Base-by-base conservation (phyloP, 2,329 filamentous ascomycete genomes). In the Geosmithia morbida region DNA sequence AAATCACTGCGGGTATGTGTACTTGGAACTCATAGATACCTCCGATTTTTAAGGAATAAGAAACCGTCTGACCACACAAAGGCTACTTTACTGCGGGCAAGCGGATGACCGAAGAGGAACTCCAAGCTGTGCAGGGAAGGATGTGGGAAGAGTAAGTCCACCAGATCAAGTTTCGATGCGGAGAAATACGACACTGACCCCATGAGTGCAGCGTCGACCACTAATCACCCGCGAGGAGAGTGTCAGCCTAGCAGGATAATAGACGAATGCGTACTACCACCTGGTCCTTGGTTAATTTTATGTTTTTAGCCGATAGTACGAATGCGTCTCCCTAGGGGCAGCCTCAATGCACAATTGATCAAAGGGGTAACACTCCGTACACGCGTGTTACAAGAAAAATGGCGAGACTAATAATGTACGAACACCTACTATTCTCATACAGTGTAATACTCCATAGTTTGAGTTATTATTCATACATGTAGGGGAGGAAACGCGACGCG, bases 51-150 rank as follows among this genome's bases (percentile, higher is more conserved):
- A 37, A 37, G 22, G 8, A 13, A 13, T 13, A 16, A 22, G 41
- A 13, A 16, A 43, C 18, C 33, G n/a, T 19, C 44, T 48, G 7
- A 20, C 29, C 42, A 18, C 37, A 16, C 1, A 2, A 55, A 79
- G 79, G 79, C 48, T 83, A 83, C 59, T 83, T 96, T 62, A 96
- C 90, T 7, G 87, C 83, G 13, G 90, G 89, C 46, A 88, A 92
- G 66, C 77, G 87, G 56, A 87, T 94, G 78, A 92, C 85, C 2
- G 79, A 83, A 60, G 85, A 90, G 48, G 89, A 96, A 64, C 73
- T 97, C 52, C 72, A 82, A 54, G 81, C 85, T 48, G 88, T 97
- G 26, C 83, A 92, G 62, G 90, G 90, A 51, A 78, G 90, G 54
- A 85, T 87, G 55, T 96, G 90, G 89, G 88, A 94, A 67, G 88